Base-by-base conservation (phyloP, 2,329 filamentous ascomycete species). In the Xylariaceae sp. region DNA sequence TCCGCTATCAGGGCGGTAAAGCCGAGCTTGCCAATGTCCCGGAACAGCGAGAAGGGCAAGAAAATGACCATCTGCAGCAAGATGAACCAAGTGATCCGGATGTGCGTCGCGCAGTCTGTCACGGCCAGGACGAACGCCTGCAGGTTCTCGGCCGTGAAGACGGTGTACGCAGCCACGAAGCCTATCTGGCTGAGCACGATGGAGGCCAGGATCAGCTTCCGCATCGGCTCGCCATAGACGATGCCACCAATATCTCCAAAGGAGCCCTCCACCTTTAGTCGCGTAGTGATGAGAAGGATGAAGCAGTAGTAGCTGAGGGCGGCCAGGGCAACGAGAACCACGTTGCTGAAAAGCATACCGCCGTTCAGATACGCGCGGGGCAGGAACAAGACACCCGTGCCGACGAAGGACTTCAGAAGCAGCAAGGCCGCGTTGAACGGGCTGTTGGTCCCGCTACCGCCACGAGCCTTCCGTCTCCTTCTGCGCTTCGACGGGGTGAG, bases 211-310 rank as follows among this genome's bases (percentile, higher is more conserved):
- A 98, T 97, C 54, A 94, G 68, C 44, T 76, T 81, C 44, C 89
- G 79, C 83, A 98, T 85, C 75, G 85, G 89, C 50, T 82, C 85
- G 46, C 92, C 92, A 60, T 92, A 98, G 12, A 98, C 73, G 32
- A 87, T 81, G 34, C 87, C 88, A 37, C 94, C 92, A 66, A 98
- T 94, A 57, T 97, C 92, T 62, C 92, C 92, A 65, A 97, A 98
- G 1, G 92, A 97, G n/a, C 86, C 88, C 34, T 89, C 83, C 18
- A 97, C 78, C 58, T 79, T 84, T 34, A 95, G 69, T 23, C 92
- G 83, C 2, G 88, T 92, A 43, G 83, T 83, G 47, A 96, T 88
- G 21, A 98, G 76, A 11, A 98, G 73, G 29, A 98, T 88, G 64
- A 98, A 98, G 67, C 89, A 96, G 69, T 96, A 95, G 66, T 95